These are phyloP conservation scores for Anacardium occidentale DNA, from an alignment of 345 rosid species.

Conservation along the genomic window DNA sequence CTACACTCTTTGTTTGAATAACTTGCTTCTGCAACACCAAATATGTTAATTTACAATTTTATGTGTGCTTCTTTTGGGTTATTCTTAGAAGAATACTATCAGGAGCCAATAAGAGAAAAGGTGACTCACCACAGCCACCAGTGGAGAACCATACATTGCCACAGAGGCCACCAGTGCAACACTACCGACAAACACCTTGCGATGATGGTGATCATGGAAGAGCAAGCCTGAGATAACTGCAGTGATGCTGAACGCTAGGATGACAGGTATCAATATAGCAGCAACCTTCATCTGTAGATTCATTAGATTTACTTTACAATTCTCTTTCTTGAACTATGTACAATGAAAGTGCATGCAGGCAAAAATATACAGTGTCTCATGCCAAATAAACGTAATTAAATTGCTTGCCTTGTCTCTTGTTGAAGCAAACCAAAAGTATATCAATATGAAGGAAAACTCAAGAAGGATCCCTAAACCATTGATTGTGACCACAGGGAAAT, in stretches of 20 bases:
- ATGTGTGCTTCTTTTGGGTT: neutral
- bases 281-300: constrained; percentile 56
- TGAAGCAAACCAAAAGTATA: constrained; percentile 55
- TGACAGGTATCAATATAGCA: constrained; percentile 31
- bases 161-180: constrained; percentile 58
- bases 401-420: constrained; percentile 56
- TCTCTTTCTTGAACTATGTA: neutral
- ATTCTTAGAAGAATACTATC: neutral
- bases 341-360: neutral
- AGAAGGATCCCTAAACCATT: constrained; percentile 74
- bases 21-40: constrained; percentile 60
- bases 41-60: neutral
- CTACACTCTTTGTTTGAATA: constrained; percentile 72
- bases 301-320: neutral
- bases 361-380: neutral
- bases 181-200: constrained; percentile 66
- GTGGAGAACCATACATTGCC: constrained; percentile 76
- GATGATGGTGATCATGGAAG: constrained; percentile 61
- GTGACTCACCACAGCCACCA: constrained; percentile 63
- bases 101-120: neutral
- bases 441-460: constrained; percentile 59
- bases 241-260: constrained; percentile 34
- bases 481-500: constrained; percentile 66
- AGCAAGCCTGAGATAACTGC: constrained; percentile 42
- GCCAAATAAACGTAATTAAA: neutral